Base-by-base conservation (phyloP, 495 filamentous ascomycete species). In the Neurospora sp. region DNA sequence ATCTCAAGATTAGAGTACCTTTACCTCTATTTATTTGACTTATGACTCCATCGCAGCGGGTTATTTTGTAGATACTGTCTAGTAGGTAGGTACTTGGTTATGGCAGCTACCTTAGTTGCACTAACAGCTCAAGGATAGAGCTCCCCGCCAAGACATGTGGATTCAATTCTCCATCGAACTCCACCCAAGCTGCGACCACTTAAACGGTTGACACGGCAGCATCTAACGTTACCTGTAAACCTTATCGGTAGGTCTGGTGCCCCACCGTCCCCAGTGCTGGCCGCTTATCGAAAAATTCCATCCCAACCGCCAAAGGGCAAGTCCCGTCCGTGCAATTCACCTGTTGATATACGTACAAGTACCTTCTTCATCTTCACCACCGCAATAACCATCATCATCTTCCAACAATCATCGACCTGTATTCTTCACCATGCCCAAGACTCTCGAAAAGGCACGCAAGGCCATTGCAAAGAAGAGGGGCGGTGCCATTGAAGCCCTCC, bases 401-500 rank as follows among this genome's bases (percentile, higher is more conserved):
- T 12, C 35, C 42, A 54, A 27, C 62, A 59, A 38, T 41, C 37
- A 69, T 35, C 23, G 2, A 20, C 27, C 16, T 20, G 12, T 37
- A 75, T 70, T 27, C 46, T 72, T 71, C 73, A 74, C 75, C 81
- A 96, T 97, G 94, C 89, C 93, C 16, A 92, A 90, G 76, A 88
- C 88, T 73, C 79, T 96, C 16, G 81, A 88, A 69, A 97, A 94
- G 77, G 90, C 94, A 44, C 90, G 92, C 72, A 98, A 97, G 84
- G 89, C 93, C 73, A 92, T 97, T 69, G 80, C 88, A 27, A 94
- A 94, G 84, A 91, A 91, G 83, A 92, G 92, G 82, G 88, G 88
- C 70, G 89, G 88, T 18, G 85, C 85, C 18, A 85, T 91, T 70
- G 87, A 88, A 31, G 86, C 90, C 16, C 85, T 98, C 16, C 93